phyloP scores from a whole-genome alignment of 257 asterid genomes.

The Eustoma russellianum region DNA sequence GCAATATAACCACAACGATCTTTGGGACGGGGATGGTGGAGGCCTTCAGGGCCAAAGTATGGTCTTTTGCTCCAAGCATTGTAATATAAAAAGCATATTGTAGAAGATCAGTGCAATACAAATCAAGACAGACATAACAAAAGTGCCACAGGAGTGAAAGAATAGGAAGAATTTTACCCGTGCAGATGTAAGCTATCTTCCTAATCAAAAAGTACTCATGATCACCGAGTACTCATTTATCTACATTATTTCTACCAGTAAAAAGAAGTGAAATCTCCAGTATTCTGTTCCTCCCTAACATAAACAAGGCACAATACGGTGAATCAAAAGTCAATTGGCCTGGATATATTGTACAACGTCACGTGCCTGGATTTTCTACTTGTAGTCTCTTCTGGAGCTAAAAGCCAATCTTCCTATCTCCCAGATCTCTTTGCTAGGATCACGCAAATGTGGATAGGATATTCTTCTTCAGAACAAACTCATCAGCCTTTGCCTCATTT shows the following conservation, averaged over 20 bases:
- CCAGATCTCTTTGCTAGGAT: constrained; percentile 13
- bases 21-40: neutral
- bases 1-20: too few species aligned
- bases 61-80: too few species aligned
- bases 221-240: neutral
- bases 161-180: too few species aligned
- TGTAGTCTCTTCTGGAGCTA: constrained; percentile 8
- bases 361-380: neutral
- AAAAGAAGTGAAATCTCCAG: neutral
- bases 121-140: neutral
- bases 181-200: neutral
- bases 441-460: constrained; percentile 52
- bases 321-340: constrained; percentile 6
- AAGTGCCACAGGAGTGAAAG: neutral
- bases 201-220: neutral
- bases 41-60: neutral
- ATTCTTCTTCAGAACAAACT: constrained; percentile 80
- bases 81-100: too few species aligned
- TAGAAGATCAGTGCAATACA: neutral
- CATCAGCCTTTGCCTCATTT: constrained; percentile 69
- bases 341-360: constrained; percentile 13
- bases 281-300: neutral
- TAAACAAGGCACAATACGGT: constrained; percentile 8
- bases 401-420: constrained; percentile 7
- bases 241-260: neutral